Evolutionary conservation across 805 yeast genomes (phyloP).

Genomic region (Ogataea pini): DNA sequence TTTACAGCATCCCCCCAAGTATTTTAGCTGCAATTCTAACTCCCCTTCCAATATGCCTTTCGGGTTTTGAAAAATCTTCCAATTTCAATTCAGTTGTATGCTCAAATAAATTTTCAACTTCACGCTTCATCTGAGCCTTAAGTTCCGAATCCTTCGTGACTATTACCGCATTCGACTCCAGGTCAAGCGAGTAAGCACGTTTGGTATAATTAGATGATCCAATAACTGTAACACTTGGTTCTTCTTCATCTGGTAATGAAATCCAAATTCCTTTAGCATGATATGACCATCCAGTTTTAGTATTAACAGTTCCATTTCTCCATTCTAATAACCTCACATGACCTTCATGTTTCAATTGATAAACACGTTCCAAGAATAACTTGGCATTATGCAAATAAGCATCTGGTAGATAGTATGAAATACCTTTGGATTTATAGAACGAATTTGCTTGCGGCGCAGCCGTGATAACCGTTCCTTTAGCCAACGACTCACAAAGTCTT

Average conservation of each 20-base stretch:
- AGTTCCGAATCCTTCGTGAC: constrained; percentile 67
- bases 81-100: constrained; percentile 55
- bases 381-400: constrained; percentile 81
- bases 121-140: constrained; percentile 57
- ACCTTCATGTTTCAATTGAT: constrained; percentile 39
- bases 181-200: constrained; percentile 82
- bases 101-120: constrained; percentile 58
- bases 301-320: constrained; percentile 82
- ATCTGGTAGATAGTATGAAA: constrained; percentile 78
- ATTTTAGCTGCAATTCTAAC: constrained; percentile 68
- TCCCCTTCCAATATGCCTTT: constrained; percentile 60
- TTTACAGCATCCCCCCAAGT: constrained; percentile 53
- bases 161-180: constrained; percentile 84
- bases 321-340: constrained; percentile 72
- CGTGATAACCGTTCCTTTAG: constrained; percentile 73
- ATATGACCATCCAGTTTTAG: constrained; percentile 90
- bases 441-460: constrained; percentile 96
- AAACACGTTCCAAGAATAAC: constrained; percentile 48
- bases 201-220: constrained; percentile 95
- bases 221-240: constrained; percentile 75
- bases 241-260: constrained; percentile 51
- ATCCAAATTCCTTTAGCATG: constrained; percentile 98
- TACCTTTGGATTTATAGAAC: constrained; percentile 80
- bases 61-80: constrained; percentile 62
- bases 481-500: constrained; percentile 55